These are phyloP conservation scores for Aspergillus pseudoviridinutans DNA, from an alignment of 2,329 filamentous ascomycete genomes.

Conservation along the genomic window DNA sequence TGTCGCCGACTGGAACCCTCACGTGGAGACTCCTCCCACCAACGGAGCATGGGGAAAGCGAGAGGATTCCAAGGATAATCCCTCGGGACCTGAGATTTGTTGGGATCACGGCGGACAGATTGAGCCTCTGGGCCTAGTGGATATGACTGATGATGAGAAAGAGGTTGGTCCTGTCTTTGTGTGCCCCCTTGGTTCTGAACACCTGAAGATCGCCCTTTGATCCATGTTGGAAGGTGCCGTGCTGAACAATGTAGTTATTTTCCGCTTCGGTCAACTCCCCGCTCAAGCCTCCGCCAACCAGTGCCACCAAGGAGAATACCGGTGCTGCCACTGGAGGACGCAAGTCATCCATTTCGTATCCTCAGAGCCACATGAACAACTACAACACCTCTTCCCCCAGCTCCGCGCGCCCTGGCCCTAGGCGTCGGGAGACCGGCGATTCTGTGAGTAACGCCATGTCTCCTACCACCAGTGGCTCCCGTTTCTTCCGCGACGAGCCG, in stretches of 20 bases:
- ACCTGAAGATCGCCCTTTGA: not conserved
- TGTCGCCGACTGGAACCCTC: constrained; percentile 74
- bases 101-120: constrained; percentile 74
- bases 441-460: constrained; percentile 52
- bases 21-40: constrained; percentile 60
- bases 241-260: constrained; percentile 61
- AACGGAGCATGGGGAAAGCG: constrained; percentile 71
- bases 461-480: constrained; percentile 42
- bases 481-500: constrained; percentile 49
- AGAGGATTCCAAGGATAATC: constrained; percentile 67
- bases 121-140: constrained; percentile 67
- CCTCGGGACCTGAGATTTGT: constrained; percentile 82
- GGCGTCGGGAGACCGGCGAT: constrained; percentile 82
- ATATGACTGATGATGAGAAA: constrained; percentile 66
- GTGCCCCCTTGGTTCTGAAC: not conserved
- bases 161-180: constrained; percentile 46
- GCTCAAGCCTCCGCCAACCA: constrained; percentile 75
- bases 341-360: constrained; percentile 73
- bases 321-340: constrained; percentile 52
- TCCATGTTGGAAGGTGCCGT: constrained; percentile 8
- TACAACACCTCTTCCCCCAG: constrained; percentile 73
- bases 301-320: constrained; percentile 54
- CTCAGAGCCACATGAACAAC: constrained; percentile 57
- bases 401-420: constrained; percentile 66
- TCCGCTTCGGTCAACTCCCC: constrained; percentile 86